Evolutionary conservation across 2,329 filamentous ascomycete species (phyloP).

Genomic region (Cylindrodendrum hubeiense): DNA sequence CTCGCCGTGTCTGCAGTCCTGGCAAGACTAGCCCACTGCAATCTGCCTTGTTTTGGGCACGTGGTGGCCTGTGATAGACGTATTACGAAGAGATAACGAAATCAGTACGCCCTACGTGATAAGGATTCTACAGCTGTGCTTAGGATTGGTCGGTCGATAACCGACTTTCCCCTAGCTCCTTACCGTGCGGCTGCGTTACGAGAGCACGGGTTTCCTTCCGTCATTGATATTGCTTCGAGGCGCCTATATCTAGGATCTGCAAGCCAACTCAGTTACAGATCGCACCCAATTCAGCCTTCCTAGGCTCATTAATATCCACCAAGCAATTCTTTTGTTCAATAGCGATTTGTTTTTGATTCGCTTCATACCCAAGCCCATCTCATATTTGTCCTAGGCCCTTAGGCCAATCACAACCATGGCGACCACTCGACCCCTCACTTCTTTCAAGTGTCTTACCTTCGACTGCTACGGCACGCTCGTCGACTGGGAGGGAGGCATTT

Average conservation of each 20-base stretch:
- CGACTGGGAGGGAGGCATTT: conserved; percentile 78
- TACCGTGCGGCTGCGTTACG: background rate
- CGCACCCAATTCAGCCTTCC: background rate
- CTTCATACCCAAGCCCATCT: background rate
- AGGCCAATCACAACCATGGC: conserved; percentile 2
- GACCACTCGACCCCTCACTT: conserved; percentile 7
- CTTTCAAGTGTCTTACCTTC: conserved; percentile 66
- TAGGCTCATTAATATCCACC: background rate
- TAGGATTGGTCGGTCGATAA: background rate
- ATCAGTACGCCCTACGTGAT: background rate
- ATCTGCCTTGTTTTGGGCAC: background rate
- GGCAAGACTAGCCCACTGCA: background rate
- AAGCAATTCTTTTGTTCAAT: background rate
- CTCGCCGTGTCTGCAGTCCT: background rate
- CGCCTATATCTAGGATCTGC: background rate
- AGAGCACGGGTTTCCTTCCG: background rate
- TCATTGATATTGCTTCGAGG: background rate
- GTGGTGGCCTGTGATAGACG: background rate
- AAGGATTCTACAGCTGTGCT: background rate
- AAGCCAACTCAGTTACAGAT: background rate
- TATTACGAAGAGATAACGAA: background rate
- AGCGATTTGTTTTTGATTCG: background rate
- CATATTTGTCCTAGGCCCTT: background rate
- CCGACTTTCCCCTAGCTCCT: background rate
- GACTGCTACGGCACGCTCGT: conserved; percentile 84